These are phyloP conservation scores for Sesbania bispinosa DNA, from an alignment of 306 rosid species.

Conservation along the genomic window DNA sequence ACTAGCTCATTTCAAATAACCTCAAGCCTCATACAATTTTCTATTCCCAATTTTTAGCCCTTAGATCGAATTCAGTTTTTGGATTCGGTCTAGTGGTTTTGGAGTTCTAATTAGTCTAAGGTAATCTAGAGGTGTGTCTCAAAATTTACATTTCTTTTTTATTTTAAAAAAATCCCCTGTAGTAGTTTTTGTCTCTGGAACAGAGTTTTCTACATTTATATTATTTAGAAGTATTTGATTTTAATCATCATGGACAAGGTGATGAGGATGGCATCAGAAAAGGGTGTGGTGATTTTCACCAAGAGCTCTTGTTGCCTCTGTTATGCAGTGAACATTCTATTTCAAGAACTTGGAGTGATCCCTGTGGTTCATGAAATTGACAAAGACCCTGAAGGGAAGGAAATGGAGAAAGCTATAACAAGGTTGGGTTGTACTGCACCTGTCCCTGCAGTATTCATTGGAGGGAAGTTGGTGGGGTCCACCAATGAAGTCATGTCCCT, in stretches of 20 bases:
- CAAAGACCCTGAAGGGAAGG: conserved; percentile 75
- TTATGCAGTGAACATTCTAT: conserved; percentile 76
- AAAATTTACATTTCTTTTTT: not conserved
- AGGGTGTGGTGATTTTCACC: conserved; percentile 86
- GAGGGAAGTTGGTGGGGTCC: conserved; percentile 84
- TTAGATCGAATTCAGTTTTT: conserved; percentile 43
- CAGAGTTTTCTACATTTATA: not conserved
- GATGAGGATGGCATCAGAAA: conserved; percentile 61
- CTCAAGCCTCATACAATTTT: conserved; percentile 34
- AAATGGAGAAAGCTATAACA: conserved; percentile 78
- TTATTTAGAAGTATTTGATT: not conserved
- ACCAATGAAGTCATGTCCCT: conserved; percentile 98
- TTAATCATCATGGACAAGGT: conserved; percentile 87
- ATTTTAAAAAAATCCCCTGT: no score
- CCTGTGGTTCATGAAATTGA: conserved; percentile 76
- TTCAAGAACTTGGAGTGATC: conserved; percentile 62
- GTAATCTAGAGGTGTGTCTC: not conserved
- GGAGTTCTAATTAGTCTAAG: conserved; percentile 12
- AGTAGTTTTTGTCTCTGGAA: not conserved
- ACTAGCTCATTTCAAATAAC: conserved; percentile 49
- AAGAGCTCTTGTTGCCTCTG: conserved; percentile 96
- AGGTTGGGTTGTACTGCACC: conserved; percentile 73
- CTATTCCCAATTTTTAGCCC: conserved; percentile 21
- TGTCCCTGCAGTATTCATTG: conserved; percentile 91
- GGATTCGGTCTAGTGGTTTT: conserved; percentile 47